Evolutionary conservation across 1,284 basidiomycete genomes (phyloP).

Genomic region (Pseudozyma sp.): DNA sequence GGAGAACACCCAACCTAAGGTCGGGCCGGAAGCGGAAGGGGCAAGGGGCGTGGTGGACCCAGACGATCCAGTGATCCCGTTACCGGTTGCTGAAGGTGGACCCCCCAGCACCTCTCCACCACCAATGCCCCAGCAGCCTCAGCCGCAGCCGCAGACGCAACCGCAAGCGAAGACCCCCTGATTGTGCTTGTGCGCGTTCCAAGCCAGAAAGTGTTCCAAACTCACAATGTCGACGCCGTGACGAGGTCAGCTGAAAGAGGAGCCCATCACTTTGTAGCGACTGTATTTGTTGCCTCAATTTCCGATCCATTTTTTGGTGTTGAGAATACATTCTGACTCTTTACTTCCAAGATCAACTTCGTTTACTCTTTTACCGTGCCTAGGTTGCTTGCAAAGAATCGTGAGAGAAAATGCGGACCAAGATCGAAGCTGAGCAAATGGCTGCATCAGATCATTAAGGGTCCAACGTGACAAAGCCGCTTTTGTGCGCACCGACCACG

Average conservation of each 20-base stretch:
- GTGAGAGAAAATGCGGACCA: conserved; percentile 7
- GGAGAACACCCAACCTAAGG: background rate
- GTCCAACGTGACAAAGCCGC: conserved; percentile 11
- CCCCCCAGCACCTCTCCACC: background rate
- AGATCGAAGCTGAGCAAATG: conserved; percentile 28
- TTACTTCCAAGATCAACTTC: too few relatives aligned
- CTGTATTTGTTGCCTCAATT: background rate
- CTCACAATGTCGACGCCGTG: background rate
- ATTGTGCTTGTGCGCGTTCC: too few relatives aligned
- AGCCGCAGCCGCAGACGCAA: background rate
- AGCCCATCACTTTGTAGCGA: background rate
- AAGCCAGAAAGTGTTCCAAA: too few relatives aligned
- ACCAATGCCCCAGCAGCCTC: too few relatives aligned
- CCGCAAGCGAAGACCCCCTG: background rate
- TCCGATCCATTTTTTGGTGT: background rate
- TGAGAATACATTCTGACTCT: too few relatives aligned
- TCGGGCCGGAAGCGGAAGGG: background rate
- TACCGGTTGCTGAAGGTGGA: background rate
- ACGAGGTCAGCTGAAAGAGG: background rate
- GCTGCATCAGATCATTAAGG: conserved; percentile 22
- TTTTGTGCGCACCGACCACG: conserved; percentile 1
- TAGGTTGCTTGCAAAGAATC: too few relatives aligned
- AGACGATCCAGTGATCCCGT: conserved; percentile 21
- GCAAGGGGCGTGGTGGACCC: conserved; percentile 14
- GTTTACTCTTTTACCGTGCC: too few relatives aligned